Evolutionary conservation across 768 basidiomycete species (phyloP).

Genomic region (Amanita inopinata): DNA sequence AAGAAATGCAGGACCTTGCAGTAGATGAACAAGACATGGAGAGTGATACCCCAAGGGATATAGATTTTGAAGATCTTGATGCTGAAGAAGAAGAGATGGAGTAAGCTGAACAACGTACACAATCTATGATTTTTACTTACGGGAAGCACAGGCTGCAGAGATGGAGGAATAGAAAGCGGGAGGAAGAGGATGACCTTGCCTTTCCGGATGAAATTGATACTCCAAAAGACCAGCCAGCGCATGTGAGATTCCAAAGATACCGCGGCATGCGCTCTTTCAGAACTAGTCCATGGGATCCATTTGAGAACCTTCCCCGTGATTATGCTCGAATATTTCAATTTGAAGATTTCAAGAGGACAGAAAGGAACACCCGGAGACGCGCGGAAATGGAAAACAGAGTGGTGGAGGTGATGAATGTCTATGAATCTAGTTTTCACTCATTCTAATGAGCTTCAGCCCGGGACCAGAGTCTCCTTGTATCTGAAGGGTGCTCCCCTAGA

Average conservation of each 20-base stretch:
- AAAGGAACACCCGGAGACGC: conserved; percentile 54
- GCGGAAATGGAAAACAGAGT: conserved; percentile 50
- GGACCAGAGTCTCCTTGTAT: conserved; percentile 68
- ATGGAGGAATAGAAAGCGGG: conserved; percentile 62
- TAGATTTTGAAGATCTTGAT: conserved; percentile 69
- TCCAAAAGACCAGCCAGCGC: conserved; percentile 73
- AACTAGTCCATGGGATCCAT: conserved; percentile 96
- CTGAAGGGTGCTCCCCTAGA: conserved; percentile 67
- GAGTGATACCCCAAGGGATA: conserved; percentile 38
- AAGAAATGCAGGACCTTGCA: conserved; percentile 52
- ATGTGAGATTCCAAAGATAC: conserved; percentile 81
- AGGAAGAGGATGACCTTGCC: conserved; percentile 72
- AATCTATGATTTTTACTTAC: background rate
- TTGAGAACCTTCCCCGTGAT: conserved; percentile 88
- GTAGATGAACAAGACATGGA: conserved; percentile 48
- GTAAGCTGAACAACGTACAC: conserved; percentile 33
- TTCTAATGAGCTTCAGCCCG: conserved; percentile 42
- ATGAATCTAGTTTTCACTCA: background rate
- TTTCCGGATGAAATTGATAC: conserved; percentile 98
- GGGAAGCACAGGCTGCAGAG: conserved; percentile 40
- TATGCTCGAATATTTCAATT: conserved; percentile 96
- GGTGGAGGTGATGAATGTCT: conserved; percentile 48
- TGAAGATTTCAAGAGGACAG: conserved; percentile 86
- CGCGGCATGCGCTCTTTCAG: conserved; percentile 88
- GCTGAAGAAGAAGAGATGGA: conserved; percentile 80